Evolutionary conservation across 2,329 filamentous ascomycete genomes (phyloP).

Genomic region (Hortaea sp.): DNA sequence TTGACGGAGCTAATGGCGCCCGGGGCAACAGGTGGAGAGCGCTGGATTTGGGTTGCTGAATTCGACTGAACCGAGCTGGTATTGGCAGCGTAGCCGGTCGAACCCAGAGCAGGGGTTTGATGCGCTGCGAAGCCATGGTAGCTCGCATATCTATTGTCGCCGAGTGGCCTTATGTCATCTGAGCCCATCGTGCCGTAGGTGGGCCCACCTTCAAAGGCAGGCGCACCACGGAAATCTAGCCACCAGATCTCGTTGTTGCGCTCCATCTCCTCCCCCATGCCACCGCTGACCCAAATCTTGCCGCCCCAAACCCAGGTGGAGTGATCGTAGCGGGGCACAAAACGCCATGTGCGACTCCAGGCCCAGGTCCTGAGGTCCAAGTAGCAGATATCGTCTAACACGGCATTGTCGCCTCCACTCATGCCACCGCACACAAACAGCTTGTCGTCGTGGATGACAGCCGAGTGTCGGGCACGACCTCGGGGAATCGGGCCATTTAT

Average conservation of each 20-base stretch:
- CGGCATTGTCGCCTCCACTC: constrained; percentile 81
- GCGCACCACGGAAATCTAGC: constrained; percentile 85
- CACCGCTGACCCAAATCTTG: constrained; percentile 92
- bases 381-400: constrained; percentile 93
- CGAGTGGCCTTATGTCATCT: constrained; percentile 24
- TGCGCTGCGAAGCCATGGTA: constrained; percentile 12
- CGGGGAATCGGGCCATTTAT: constrained; percentile 77
- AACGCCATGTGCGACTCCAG: constrained; percentile 93
- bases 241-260: constrained; percentile 94
- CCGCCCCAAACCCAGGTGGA: constrained; percentile 89
- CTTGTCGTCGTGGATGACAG: constrained; percentile 91
- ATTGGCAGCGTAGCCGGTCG: constrained; percentile 60
- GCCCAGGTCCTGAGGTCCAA: constrained; percentile 95
- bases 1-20: constrained; percentile 83
- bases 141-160: constrained; percentile 19
- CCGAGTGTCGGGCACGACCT: constrained; percentile 84
- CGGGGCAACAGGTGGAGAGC: constrained; percentile 52
- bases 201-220: constrained; percentile 52
- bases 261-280: constrained; percentile 92
- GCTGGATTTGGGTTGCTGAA: constrained; percentile 33
- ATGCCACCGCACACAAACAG: constrained; percentile 94
- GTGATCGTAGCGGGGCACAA: constrained; percentile 90
- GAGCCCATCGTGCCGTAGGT: constrained; percentile 20
- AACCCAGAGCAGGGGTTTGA: constrained; percentile 25
- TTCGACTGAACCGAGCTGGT: constrained; percentile 51